A percentile compares a stretch with the other conserved stretches of the same genome.
These are phyloP conservation scores for Kondoa subrosea DNA, from an alignment of 768 basidiomycete species.

Conservation along the genomic window DNA sequence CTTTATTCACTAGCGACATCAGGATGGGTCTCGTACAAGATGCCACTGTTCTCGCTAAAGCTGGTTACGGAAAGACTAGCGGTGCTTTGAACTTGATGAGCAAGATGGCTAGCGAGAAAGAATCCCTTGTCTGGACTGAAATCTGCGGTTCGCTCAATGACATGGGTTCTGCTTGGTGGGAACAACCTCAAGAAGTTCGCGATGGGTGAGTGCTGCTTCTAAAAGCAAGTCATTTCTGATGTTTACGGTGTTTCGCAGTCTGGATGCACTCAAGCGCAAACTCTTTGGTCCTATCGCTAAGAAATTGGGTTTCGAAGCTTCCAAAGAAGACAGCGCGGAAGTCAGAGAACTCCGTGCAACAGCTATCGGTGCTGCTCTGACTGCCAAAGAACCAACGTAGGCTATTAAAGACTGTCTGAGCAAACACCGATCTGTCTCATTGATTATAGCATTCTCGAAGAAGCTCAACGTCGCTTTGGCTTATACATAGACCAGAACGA, in stretches of 20 bases:
- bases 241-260: neutral
- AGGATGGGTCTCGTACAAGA: slow-evolving; percentile 70
- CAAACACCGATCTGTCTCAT: slow-evolving; percentile 27
- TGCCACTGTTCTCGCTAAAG: slow-evolving; percentile 57
- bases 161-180: slow-evolving; percentile 49
- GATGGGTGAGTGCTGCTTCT: slow-evolving; percentile 42
- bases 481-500: slow-evolving; percentile 55
- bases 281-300: slow-evolving; percentile 55
- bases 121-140: slow-evolving; percentile 41
- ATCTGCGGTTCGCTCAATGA: slow-evolving; percentile 17
- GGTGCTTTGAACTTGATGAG: slow-evolving; percentile 57
- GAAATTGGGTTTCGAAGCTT: slow-evolving; percentile 60
- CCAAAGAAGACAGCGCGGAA: slow-evolving; percentile 49
- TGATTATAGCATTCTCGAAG: slow-evolving; percentile 49
- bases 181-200: slow-evolving; percentile 42
- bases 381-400: slow-evolving; percentile 29
- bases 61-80: slow-evolving; percentile 61
- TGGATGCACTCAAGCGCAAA: slow-evolving; percentile 30
- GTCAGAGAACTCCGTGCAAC: slow-evolving; percentile 54
- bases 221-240: neutral
- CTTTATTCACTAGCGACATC: neutral
- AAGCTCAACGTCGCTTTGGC: slow-evolving; percentile 54
- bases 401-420: neutral
- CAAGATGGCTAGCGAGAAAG: slow-evolving; percentile 53
- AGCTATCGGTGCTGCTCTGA: slow-evolving; percentile 44